Percentiles rank a stretch among this genome's conserved stretches.
These are phyloP conservation scores for Diaporthe longicolla DNA, from an alignment of 2,329 filamentous ascomycete genomes.

Conservation along the genomic window DNA sequence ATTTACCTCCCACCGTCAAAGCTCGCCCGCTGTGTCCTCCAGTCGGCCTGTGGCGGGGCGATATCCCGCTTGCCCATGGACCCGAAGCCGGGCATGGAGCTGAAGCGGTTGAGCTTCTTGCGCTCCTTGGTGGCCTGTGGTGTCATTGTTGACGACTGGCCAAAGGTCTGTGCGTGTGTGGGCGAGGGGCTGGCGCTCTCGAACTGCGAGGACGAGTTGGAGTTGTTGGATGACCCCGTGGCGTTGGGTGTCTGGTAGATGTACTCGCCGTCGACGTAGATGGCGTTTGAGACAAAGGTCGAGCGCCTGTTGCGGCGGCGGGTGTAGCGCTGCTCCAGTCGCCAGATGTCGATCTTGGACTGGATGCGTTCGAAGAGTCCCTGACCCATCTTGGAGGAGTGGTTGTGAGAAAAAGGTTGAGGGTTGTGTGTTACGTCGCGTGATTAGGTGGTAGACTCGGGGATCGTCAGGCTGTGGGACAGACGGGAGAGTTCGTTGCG, in stretches of 20 bases:
- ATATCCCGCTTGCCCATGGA: conserved; percentile 54
- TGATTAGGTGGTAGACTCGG: not conserved
- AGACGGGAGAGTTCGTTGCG: conserved; percentile 12
- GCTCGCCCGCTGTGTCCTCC: conserved; percentile 55
- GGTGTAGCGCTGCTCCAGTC: conserved; percentile 95
- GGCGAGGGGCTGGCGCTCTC: conserved; percentile 54
- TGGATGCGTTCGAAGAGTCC: conserved; percentile 72
- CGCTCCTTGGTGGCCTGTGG: conserved; percentile 54
- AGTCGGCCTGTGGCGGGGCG: conserved; percentile 54
- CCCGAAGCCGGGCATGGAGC: conserved; percentile 69
- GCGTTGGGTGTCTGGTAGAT: conserved; percentile 78
- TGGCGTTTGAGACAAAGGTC: conserved; percentile 88
- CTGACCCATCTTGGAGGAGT: conserved; percentile 57
- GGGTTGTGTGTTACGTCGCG: not conserved
- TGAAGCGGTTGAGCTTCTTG: conserved; percentile 69
- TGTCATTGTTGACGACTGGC: conserved; percentile 44
- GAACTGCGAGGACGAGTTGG: conserved; percentile 52
- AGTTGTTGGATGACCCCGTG: conserved; percentile 69
- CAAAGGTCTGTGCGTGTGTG: conserved; percentile 49
- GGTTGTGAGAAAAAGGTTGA: not conserved
- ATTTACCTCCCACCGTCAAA: conserved; percentile 40
- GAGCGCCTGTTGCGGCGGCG: conserved; percentile 87
- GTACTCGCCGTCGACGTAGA: conserved; percentile 97
- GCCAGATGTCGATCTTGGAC: conserved; percentile 88
- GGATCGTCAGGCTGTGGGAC: not conserved